These are phyloP conservation scores for Pyrenophora teres DNA, from an alignment of 2,329 filamentous ascomycete genomes.

Conservation along the genomic window DNA sequence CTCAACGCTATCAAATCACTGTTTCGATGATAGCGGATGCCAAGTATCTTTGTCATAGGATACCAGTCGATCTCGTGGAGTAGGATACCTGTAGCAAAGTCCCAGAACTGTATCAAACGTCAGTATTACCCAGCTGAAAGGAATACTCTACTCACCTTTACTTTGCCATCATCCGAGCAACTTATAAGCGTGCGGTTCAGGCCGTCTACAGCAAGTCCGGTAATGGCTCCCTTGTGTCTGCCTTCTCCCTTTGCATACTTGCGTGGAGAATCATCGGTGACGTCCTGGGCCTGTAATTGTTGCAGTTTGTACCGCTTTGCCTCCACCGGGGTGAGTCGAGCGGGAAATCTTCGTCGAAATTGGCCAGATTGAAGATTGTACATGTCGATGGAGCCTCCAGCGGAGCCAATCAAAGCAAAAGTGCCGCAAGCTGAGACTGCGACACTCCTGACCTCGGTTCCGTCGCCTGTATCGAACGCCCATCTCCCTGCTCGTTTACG, in stretches of 20 bases:
- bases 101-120: constrained; percentile 71
- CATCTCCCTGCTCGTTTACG: constrained; percentile 90
- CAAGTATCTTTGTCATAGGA: constrained; percentile 74
- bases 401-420: constrained; percentile 88
- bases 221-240: constrained; percentile 80
- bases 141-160: constrained; percentile 63
- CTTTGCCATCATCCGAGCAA: constrained; percentile 84
- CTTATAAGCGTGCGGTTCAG: constrained; percentile 86
- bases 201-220: constrained; percentile 85
- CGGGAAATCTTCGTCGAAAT: constrained; percentile 86
- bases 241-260: constrained; percentile 60
- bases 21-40: constrained; percentile 77
- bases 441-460: constrained; percentile 79
- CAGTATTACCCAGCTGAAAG: constrained; percentile 9
- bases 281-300: constrained; percentile 62
- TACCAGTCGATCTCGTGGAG: constrained; percentile 83
- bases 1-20: constrained; percentile 87
- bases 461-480: constrained; percentile 86
- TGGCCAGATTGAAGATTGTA: constrained; percentile 94
- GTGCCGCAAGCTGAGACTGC: constrained; percentile 90
- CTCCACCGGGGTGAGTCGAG: constrained; percentile 75
- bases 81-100: constrained; percentile 82
- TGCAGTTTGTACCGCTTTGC: constrained; percentile 73
- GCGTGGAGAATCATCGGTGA: constrained; percentile 28
- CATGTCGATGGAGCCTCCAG: constrained; percentile 84